Evolutionary conservation across 23 red algal genomes (phyloP), one percentile per base, ranked within the genome.

Genomic region (Gracilaria vermiculophylla): DNA sequence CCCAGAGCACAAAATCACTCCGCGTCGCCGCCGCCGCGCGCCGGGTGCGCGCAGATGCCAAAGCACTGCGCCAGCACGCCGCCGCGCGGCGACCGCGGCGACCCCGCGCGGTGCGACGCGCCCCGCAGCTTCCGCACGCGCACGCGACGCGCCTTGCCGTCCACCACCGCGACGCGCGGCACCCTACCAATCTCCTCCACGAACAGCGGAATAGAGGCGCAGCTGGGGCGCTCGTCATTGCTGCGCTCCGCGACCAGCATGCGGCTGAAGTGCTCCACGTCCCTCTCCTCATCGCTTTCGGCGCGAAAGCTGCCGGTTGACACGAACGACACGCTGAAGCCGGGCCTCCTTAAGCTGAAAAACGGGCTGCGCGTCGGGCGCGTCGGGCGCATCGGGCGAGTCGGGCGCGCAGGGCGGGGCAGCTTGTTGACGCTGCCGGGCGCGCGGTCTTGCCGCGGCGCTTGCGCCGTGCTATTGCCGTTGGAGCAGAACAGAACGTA

Each of bases 171-270:
- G 52, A 61, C 76, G 13, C 76, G 44, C 76, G 76, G 76, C 8
- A 80, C 76, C 14, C 76, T 8, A 19, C 76, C 76, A 56, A 80
- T 61, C 43, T 80, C 76, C 23, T 80, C 76, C 7, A 80, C 76
- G 29, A 80, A 80, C 48, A 80, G 21, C 52, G 76, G 76, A 23
- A 80, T 53, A 13, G 76, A 70, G 5, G 64, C 35, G 20, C 35
- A 70, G 6, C 37, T 39, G 1, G 64, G 64, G 64, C 35, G 35
- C 2, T 39, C 12, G 29, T 43, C 35, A n/a, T 70, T 70, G 64
- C 37, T n/a, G 3, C 64, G 64, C 29, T 60, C 55, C 13, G 64
- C 64, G 2, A 41, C 37, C 1, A 70, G 64, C 37, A 42, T 19
- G n/a, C 64, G 64, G 42, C 64, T 70, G 33, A 70, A 43, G 7